Evolutionary conservation across 768 basidiomycete genomes (phyloP).

Genomic region (Tylopilus sp.): DNA sequence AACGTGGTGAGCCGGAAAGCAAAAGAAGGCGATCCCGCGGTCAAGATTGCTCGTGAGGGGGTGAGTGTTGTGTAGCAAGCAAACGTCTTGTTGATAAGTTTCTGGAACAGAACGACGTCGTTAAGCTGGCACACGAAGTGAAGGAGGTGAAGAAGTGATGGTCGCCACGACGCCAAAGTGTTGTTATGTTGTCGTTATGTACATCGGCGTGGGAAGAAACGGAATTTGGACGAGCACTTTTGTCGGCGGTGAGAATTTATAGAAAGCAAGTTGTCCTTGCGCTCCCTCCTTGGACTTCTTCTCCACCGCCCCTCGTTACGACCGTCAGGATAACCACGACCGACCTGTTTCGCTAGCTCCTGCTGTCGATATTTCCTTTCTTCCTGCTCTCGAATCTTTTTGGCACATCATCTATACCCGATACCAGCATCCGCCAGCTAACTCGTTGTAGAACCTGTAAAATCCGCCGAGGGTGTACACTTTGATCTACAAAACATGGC

Average conservation of each 20-base stretch:
- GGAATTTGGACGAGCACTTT: slow-evolving; percentile 13
- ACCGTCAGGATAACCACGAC: slow-evolving; percentile 23
- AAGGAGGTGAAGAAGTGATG: slow-evolving; percentile 35
- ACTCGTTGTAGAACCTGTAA: slow-evolving; percentile 13
- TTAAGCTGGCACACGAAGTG: slow-evolving; percentile 50
- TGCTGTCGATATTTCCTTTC: slow-evolving; percentile 6
- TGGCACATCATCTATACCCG: slow-evolving; percentile 25
- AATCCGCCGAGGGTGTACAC: not conserved
- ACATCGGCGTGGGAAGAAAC: slow-evolving; percentile 29
- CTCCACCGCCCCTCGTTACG: slow-evolving; percentile 23
- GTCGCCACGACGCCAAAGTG: too few relatives aligned
- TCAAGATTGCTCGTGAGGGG: slow-evolving; percentile 43
- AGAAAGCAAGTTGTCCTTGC: slow-evolving; percentile 10
- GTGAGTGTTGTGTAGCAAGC: slow-evolving; percentile 31
- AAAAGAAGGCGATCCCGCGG: slow-evolving; percentile 45
- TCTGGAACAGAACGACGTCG: slow-evolving; percentile 42
- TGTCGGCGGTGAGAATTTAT: slow-evolving; percentile 15
- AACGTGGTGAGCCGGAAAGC: slow-evolving; percentile 44
- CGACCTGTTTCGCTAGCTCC: slow-evolving; percentile 1
- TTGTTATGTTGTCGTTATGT: slow-evolving; percentile 3
- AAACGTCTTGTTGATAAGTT: not conserved
- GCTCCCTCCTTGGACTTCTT: slow-evolving; percentile 9
- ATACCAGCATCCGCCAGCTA: slow-evolving; percentile 25
- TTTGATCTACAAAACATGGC: slow-evolving; percentile 25
- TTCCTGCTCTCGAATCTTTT: slow-evolving; percentile 10